These are phyloP conservation scores for Neurospora sp. DNA, from an alignment of 495 filamentous ascomycete genomes.

Conservation along the genomic window DNA sequence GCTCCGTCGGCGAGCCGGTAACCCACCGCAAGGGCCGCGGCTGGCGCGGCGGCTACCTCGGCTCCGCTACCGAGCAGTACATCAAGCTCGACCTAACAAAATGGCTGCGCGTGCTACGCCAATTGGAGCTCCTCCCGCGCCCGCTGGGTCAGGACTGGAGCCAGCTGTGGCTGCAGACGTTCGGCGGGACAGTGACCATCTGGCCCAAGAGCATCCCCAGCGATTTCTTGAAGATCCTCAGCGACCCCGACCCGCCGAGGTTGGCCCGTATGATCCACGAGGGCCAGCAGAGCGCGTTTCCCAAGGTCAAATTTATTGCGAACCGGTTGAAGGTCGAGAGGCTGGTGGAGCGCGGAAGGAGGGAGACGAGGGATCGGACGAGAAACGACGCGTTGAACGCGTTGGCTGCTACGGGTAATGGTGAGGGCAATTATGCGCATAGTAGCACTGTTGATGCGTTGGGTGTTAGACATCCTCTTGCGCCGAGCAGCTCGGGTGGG, in stretches of 20 bases:
- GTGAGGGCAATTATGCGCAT: neutral
- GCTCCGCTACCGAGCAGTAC: constrained; percentile 85
- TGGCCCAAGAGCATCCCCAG: constrained; percentile 66
- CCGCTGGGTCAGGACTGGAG: constrained; percentile 94
- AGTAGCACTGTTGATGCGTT: neutral
- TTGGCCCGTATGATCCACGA: constrained; percentile 80
- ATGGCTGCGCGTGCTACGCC: constrained; percentile 88
- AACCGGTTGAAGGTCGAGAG: constrained; percentile 80
- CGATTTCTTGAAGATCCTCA: constrained; percentile 75
- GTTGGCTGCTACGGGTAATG: neutral
- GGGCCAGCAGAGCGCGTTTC: constrained; percentile 77
- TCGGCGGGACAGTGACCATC: constrained; percentile 89
- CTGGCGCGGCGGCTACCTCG: constrained; percentile 92
- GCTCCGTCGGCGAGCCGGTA: constrained; percentile 82
- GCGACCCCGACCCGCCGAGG: constrained; percentile 63
- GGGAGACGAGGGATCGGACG: constrained; percentile 42
- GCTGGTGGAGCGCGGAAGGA: constrained; percentile 64
- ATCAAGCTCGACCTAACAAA: constrained; percentile 92
- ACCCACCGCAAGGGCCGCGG: constrained; percentile 89
- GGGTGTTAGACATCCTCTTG: neutral
- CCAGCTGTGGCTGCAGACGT: constrained; percentile 89
- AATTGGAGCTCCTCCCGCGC: constrained; percentile 82
- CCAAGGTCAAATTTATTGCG: constrained; percentile 79
- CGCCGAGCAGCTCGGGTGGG: neutral
- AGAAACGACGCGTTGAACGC: constrained; percentile 10